These are phyloP conservation scores for Candida koratica DNA, from an alignment of 805 yeast genomes.

Conservation along the genomic window DNA sequence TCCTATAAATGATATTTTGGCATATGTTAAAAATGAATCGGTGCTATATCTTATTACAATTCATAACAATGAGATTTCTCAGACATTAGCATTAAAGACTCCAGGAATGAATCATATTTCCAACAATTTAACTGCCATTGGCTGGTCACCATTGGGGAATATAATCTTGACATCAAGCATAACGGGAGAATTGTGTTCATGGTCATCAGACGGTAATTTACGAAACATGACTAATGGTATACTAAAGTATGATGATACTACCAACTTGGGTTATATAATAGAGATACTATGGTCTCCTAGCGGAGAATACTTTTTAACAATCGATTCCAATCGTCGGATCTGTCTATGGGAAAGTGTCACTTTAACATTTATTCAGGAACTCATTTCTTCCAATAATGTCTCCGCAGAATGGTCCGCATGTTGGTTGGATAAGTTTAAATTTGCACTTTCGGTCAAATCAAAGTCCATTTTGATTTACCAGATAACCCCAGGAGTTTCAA, in stretches of 20 bases:
- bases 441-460: slow-evolving; percentile 63
- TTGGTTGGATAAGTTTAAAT: slow-evolving; percentile 69
- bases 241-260: slow-evolving; percentile 11
- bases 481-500: slow-evolving; percentile 14
- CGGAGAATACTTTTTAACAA: slow-evolving; percentile 52
- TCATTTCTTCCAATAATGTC: slow-evolving; percentile 13
- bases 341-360: slow-evolving; percentile 61
- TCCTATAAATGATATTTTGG: slow-evolving; percentile 46
- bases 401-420: slow-evolving; percentile 47
- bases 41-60: slow-evolving; percentile 44
- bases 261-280: slow-evolving; percentile 41
- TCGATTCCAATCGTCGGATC: slow-evolving; percentile 45
- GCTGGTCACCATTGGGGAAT: slow-evolving; percentile 70
- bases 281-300: slow-evolving; percentile 58
- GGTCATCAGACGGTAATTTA: slow-evolving; percentile 70
- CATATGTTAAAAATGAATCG: slow-evolving; percentile 52
- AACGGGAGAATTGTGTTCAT: slow-evolving; percentile 72
- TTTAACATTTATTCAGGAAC: slow-evolving; percentile 31
- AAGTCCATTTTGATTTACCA: slow-evolving; percentile 55
- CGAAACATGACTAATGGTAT: slow-evolving; percentile 39
- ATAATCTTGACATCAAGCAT: slow-evolving; percentile 59
- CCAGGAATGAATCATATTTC: slow-evolving; percentile 21
- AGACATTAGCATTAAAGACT: slow-evolving; percentile 28
- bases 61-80: slow-evolving; percentile 24
- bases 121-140: slow-evolving; percentile 30